A percentile compares a stretch with the other conserved stretches of the same genome.
These are phyloP conservation scores for Capillidium rhysosporum DNA, from an alignment of 371 early-diverging fungal species.

Conservation along the genomic window DNA sequence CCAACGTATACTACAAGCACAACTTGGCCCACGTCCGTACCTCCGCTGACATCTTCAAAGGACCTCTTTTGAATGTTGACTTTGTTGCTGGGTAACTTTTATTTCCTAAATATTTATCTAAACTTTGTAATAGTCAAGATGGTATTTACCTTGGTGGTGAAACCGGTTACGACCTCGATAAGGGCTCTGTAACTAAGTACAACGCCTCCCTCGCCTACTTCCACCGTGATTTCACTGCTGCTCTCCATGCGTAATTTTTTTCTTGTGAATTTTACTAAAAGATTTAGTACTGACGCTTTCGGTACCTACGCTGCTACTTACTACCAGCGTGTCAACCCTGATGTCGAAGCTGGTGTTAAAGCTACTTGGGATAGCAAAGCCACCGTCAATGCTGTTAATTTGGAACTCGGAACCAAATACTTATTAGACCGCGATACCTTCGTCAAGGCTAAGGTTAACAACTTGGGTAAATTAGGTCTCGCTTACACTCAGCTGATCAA, in stretches of 20 bases:
- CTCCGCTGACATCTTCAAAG: constrained; percentile 56
- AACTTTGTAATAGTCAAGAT: constrained; percentile 29
- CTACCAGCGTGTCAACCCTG: constrained; percentile 84
- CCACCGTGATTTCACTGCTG: constrained; percentile 66
- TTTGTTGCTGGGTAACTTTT: constrained; percentile 30
- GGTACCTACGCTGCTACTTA: constrained; percentile 69
- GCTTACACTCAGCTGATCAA: constrained; percentile 84
- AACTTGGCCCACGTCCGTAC: constrained; percentile 48
- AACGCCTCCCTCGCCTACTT: constrained; percentile 70
- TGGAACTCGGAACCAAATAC: constrained; percentile 93
- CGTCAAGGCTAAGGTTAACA: constrained; percentile 93
- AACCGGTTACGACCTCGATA: constrained; percentile 73
- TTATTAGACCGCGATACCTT: constrained; percentile 71
- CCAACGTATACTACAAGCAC: constrained; percentile 67
- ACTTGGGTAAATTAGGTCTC: constrained; percentile 79
- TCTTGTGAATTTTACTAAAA: constrained; percentile 25
- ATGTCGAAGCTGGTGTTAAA: constrained; percentile 83
- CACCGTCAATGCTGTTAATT: constrained; percentile 35
- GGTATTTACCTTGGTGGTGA: constrained; percentile 84
- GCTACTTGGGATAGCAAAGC: constrained; percentile 77
- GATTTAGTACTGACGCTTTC: constrained; percentile 21
- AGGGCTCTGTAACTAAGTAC: constrained; percentile 68
- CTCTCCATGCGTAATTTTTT: constrained; percentile 63
- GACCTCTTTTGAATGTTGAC: constrained; percentile 54
- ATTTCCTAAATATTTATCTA: neutral